Base-by-base conservation (phyloP, 2,329 filamentous ascomycete genomes). In the Colletotrichum sublineola region DNA sequence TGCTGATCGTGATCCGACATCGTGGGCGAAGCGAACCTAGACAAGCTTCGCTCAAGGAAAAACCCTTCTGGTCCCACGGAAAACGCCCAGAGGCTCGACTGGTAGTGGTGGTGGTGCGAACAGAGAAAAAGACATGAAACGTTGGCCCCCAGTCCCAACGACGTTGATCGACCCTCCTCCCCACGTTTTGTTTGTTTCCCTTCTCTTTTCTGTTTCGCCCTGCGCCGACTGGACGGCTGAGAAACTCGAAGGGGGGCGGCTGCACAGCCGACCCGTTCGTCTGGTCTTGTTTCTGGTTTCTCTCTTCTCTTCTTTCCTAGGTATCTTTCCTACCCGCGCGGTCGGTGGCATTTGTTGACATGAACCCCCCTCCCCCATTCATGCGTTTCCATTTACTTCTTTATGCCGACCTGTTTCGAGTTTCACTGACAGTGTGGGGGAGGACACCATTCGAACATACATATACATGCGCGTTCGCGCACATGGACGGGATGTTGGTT, bases 241-340 rank as follows among this genome's bases (percentile, higher is more conserved):
- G n/a, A 31, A 53, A 52, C 31, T 9, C 14, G 1, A 20, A 7
- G 42, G 20, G 8, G 9, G 46, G 46, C 3, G 48, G n/a, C 24
- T 20, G 62, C 62, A 64, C 50, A 55, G 50, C 50, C 62, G 50
- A 36, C 36, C 36, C 24, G 50, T 64, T 64, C 62, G 36, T 64
- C 62, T 38, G 15, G 38, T 64, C 62, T 55, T 15, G 18, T 11
- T n/a, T n/a, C 44, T 11, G 18, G 44, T 46, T n/a, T 44, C 42
- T 44, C 36, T 38, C 9, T 24, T 24, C 24, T 24, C 9, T 7
- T 44, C 42, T 44, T 44, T 44, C 42, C 42, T 40, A n/a, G 53
- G 24, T 40, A n/a, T 5, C 24, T 63, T 29, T 24, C n/a, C 60
- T 46, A 15, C 46, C 44, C 44, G 46, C n/a, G 46, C 20, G 20